phyloP scores from a whole-genome alignment of 305 asterid genomes.

The Andrographis paniculata region DNA sequence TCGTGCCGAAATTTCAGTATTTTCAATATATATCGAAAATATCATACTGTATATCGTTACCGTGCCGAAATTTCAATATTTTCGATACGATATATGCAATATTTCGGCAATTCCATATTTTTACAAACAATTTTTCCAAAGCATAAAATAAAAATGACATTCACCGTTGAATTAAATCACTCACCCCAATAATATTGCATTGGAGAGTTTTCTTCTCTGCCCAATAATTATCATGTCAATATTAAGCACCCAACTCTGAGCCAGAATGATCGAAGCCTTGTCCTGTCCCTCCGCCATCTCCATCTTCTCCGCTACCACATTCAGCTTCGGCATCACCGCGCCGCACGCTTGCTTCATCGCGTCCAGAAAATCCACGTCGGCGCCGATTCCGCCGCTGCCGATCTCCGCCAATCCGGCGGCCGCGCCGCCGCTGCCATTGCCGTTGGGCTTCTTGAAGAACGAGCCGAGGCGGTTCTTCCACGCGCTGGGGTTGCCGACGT shows the following conservation, averaged over 20 bases:
- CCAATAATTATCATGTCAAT: slow-evolving; percentile 59
- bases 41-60: no score
- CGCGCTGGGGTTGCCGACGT: slow-evolving; percentile 35
- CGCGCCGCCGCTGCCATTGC: not conserved
- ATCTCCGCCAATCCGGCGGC: not conserved
- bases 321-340: slow-evolving; percentile 30
- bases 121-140: no score
- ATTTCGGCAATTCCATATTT: no score
- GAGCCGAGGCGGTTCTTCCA: slow-evolving; percentile 52
- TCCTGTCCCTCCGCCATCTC: slow-evolving; percentile 50
- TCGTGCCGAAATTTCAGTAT: no score
- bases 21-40: no score
- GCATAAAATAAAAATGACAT: not conserved
- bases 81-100: no score
- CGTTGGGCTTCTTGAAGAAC: slow-evolving; percentile 27
- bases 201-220: slow-evolving; percentile 45
- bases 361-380: slow-evolving; percentile 35
- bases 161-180: no score
- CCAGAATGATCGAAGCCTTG: slow-evolving; percentile 52
- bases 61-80: no score
- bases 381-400: not conserved
- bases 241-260: slow-evolving; percentile 26
- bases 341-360: slow-evolving; percentile 51
- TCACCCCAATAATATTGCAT: slow-evolving; percentile 46
- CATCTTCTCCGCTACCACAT: slow-evolving; percentile 34